Percentiles rank a stretch among this genome's conserved stretches.
Evolutionary conservation across 2,329 filamentous ascomycete genomes (phyloP).

Genomic region (Colletotrichum sp.): DNA sequence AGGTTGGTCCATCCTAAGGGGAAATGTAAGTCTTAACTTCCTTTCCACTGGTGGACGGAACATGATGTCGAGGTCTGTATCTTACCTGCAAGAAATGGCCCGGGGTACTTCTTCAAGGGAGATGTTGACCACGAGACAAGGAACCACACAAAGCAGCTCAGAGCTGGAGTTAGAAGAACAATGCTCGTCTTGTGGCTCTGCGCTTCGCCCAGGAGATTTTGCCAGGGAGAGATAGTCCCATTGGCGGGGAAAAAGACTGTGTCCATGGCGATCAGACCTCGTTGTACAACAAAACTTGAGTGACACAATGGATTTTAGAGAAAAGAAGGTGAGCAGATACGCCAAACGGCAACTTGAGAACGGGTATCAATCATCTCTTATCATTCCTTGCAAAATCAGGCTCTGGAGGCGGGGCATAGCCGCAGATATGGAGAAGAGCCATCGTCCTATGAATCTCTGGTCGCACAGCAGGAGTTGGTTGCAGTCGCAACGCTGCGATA

Average conservation of each 20-base stretch:
- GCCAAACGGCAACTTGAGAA: background rate
- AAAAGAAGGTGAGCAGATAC: background rate
- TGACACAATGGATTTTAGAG: background rate
- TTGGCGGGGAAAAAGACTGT: background rate
- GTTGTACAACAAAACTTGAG: background rate
- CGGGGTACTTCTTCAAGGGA: slow-evolving; percentile 35
- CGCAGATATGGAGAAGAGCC: background rate
- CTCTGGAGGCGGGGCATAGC: background rate
- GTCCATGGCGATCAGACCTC: background rate
- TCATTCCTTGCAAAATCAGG: background rate
- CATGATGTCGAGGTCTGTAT: background rate
- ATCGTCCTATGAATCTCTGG: background rate
- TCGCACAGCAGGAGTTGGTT: background rate
- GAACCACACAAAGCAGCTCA: background rate
- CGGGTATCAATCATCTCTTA: background rate
- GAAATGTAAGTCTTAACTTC: background rate
- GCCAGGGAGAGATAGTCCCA: background rate
- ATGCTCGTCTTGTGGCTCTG: background rate
- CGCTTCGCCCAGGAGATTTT: background rate
- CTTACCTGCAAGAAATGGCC: slow-evolving; percentile 35
- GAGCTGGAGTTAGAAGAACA: background rate
- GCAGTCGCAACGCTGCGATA: background rate
- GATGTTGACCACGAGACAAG: slow-evolving; percentile 6
- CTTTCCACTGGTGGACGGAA: background rate
- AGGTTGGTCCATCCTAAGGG: slow-evolving; percentile 28